Percentiles rank a stretch among this genome's conserved stretches.
Evolutionary conservation across 2,329 filamentous ascomycete species (phyloP).

Genomic region (Hymenoscyphus albidus): DNA sequence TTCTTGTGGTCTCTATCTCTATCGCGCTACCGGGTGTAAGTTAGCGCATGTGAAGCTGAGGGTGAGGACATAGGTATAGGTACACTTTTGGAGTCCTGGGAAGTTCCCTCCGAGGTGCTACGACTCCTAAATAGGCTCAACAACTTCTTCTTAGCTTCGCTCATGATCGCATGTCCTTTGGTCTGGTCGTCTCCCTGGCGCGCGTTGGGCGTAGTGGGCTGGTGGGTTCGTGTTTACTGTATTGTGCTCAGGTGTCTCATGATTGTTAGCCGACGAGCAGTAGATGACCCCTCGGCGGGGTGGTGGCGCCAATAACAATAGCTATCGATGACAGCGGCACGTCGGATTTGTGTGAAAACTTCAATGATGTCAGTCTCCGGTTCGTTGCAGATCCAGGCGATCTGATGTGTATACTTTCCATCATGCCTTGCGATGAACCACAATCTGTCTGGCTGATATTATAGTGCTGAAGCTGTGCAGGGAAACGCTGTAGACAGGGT

Average conservation of each 20-base stretch:
- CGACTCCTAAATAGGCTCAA: conserved; percentile 46
- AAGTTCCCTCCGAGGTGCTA: conserved; percentile 40
- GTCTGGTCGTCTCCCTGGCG: neutral
- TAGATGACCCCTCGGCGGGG: conserved; percentile 2
- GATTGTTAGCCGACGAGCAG: neutral
- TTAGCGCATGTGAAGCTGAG: conserved; percentile 11
- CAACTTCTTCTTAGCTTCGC: conserved; percentile 29
- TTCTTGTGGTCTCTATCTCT: conserved; percentile 27
- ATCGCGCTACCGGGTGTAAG: conserved; percentile 12
- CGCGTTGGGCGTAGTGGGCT: neutral
- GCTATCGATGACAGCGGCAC: neutral
- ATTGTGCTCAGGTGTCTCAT: neutral
- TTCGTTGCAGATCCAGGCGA: neutral
- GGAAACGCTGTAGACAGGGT: neutral
- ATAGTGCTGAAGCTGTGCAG: neutral
- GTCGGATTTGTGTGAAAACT: neutral
- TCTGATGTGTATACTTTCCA: neutral
- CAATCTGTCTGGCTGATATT: neutral
- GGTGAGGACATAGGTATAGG: conserved; percentile 7
- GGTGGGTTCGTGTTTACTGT: neutral
- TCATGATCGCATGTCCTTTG: conserved; percentile 22
- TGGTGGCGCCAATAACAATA: neutral
- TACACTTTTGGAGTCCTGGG: conserved; percentile 37
- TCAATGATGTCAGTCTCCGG: neutral
- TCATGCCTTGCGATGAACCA: neutral